phyloP scores from a whole-genome alignment of 2,329 filamentous ascomycete species.

The Coleophoma eucalyptorum region DNA sequence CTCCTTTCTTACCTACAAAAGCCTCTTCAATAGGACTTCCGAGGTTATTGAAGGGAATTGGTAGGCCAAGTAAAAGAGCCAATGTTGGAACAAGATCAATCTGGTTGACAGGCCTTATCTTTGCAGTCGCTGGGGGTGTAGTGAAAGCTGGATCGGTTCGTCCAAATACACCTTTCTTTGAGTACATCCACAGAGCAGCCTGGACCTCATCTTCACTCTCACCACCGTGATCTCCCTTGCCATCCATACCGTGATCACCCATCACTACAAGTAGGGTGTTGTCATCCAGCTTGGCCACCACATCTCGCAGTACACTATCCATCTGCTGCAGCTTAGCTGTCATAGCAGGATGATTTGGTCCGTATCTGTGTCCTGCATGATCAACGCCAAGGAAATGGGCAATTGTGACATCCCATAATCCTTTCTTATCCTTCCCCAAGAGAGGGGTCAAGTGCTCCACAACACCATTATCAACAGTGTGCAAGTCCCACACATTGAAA shows the following conservation, averaged over 20 bases:
- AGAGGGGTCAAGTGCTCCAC: slow-evolving; percentile 87
- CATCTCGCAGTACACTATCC: slow-evolving; percentile 71
- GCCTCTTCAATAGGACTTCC: slow-evolving; percentile 92
- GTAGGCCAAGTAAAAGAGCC: slow-evolving; percentile 80
- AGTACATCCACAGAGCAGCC: slow-evolving; percentile 98
- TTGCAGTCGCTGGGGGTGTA: slow-evolving; percentile 65
- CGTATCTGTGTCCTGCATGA: slow-evolving; percentile 94
- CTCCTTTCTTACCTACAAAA: slow-evolving; percentile 68
- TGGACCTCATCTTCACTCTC: slow-evolving; percentile 96
- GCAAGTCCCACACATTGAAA: slow-evolving; percentile 97
- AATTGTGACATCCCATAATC: slow-evolving; percentile 89
- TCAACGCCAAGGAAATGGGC: slow-evolving; percentile 94
- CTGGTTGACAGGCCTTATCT: slow-evolving; percentile 72
- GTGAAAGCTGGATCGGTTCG: slow-evolving; percentile 59
- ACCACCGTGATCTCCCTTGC: slow-evolving; percentile 95
- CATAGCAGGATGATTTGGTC: slow-evolving; percentile 91
- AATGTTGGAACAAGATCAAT: slow-evolving; percentile 95
- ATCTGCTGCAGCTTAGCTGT: slow-evolving; percentile 86
- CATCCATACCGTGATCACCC: slow-evolving; percentile 99
- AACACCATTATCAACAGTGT: slow-evolving; percentile 95
- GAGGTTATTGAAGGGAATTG: slow-evolving; percentile 94
- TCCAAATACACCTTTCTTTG: slow-evolving; percentile 81
- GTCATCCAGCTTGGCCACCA: slow-evolving; percentile 73
- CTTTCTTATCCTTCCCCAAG: slow-evolving; percentile 58
- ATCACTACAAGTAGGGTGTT: slow-evolving; percentile 88